Evolutionary conservation across 305 asterid genomes (phyloP).

Genomic region (Solanum hybrid): DNA sequence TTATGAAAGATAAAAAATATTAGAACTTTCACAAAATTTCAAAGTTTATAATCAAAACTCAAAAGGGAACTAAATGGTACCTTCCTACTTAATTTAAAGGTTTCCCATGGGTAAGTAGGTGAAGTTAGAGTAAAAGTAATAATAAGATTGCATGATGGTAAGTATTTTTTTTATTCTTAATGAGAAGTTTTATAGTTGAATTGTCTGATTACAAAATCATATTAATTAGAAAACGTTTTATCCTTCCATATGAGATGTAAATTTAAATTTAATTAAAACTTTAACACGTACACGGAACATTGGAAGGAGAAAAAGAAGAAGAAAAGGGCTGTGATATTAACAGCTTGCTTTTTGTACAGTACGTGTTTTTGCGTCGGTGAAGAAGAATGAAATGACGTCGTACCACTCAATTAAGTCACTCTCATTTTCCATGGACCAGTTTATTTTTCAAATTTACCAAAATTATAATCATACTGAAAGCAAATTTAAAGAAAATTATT

Average conservation of each 20-base stretch:
- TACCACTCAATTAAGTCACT: not conserved
- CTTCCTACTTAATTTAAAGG: not conserved
- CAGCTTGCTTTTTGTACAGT: not conserved
- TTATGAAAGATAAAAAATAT: accelerated
- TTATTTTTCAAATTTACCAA: not conserved
- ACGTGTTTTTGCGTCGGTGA: not conserved
- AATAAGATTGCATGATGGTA: too few relatives aligned
- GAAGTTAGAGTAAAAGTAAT: not conserved
- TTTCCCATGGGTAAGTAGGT: not conserved
- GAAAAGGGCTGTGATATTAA: not conserved
- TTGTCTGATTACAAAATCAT: too few relatives aligned
- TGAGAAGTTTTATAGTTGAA: too few relatives aligned
- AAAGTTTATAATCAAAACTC: not conserved
- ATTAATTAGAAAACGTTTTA: too few relatives aligned
- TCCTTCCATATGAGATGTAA: accelerated
- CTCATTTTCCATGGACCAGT: not conserved
- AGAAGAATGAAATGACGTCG: slow-evolving; percentile 1
- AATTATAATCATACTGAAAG: not conserved
- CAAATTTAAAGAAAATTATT: not conserved
- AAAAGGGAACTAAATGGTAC: not conserved
- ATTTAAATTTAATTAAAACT: too few relatives aligned
- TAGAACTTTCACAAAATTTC: not conserved
- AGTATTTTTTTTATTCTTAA: too few relatives aligned
- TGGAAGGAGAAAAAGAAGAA: not conserved
- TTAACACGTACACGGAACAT: too few relatives aligned